These are phyloP conservation scores for Penicillium robsamsonii DNA, from an alignment of 495 filamentous ascomycete species.

Conservation along the genomic window DNA sequence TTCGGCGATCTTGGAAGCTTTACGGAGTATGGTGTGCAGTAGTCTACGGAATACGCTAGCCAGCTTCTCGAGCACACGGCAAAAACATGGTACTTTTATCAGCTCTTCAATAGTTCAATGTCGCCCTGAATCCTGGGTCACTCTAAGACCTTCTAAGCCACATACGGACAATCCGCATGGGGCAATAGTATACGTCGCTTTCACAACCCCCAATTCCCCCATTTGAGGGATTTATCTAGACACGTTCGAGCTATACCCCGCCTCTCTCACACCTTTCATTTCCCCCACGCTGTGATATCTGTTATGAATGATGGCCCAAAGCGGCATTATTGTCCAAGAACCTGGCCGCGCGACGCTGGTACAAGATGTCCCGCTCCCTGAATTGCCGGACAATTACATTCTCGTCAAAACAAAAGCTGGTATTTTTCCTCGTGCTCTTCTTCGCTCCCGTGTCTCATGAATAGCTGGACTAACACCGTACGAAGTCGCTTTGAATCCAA, in stretches of 20 bases:
- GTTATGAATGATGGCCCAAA: constrained; percentile 16
- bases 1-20: not conserved
- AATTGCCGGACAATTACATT: constrained; percentile 38
- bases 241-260: not conserved
- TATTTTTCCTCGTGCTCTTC: not conserved
- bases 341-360: constrained; percentile 14
- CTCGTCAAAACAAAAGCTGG: constrained; percentile 44
- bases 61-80: not conserved
- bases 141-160: not conserved
- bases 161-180: not conserved
- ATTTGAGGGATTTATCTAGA: constrained; percentile 7
- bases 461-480: constrained; percentile 9
- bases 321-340: constrained; percentile 18
- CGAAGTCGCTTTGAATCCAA: constrained; percentile 53
- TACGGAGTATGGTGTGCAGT: not conserved
- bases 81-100: not conserved
- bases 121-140: not conserved
- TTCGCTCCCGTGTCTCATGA: not conserved
- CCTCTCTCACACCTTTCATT: not conserved
- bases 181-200: not conserved
- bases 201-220: not conserved
- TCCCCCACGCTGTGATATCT: not conserved
- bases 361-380: constrained; percentile 27
- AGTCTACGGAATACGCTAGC: not conserved
- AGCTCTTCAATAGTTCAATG: constrained; percentile 1